Conservation (phyloP, 108 stramenopile genomes). For the Fragilaria crotonensis region DNA sequence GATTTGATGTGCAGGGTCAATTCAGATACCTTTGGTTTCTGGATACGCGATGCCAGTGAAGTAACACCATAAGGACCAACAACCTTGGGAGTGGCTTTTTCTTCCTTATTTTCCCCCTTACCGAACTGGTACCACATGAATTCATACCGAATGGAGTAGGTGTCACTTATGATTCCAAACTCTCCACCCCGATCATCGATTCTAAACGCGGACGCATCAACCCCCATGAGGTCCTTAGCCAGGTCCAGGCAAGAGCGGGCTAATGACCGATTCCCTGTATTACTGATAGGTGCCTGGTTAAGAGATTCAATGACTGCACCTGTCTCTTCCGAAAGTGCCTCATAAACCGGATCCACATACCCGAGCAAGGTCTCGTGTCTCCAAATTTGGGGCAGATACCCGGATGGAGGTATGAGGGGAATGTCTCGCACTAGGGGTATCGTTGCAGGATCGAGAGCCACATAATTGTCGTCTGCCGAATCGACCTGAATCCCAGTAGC, state of each 20-base stretch:
- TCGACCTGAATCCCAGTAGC: slow-evolving; percentile 57
- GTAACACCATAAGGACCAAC: slow-evolving; percentile 13
- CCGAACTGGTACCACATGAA: slow-evolving; percentile 42
- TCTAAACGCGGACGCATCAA: neutral
- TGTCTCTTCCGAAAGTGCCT: slow-evolving; percentile 18
- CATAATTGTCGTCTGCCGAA: slow-evolving; percentile 8
- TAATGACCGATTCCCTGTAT: neutral
- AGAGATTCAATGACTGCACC: slow-evolving; percentile 23
- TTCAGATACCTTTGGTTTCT: slow-evolving; percentile 10
- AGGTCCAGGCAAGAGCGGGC: neutral
- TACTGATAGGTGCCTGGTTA: slow-evolving; percentile 6
- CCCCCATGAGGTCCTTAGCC: neutral
- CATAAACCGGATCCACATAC: slow-evolving; percentile 12
- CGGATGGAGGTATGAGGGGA: slow-evolving; percentile 5
- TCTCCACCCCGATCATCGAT: neutral
- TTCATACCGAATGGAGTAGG: slow-evolving; percentile 27
- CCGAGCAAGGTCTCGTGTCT: neutral
- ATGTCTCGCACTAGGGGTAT: neutral
- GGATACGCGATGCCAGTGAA: slow-evolving; percentile 9
- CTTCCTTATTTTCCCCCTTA: slow-evolving; percentile 15
- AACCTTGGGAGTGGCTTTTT: slow-evolving; percentile 6
- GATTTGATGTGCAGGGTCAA: neutral
- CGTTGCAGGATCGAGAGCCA: neutral
- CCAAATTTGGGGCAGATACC: neutral
- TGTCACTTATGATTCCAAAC: neutral